phyloP scores from a whole-genome alignment of 108 stramenopile species.

The Nitzschia sp. region DNA sequence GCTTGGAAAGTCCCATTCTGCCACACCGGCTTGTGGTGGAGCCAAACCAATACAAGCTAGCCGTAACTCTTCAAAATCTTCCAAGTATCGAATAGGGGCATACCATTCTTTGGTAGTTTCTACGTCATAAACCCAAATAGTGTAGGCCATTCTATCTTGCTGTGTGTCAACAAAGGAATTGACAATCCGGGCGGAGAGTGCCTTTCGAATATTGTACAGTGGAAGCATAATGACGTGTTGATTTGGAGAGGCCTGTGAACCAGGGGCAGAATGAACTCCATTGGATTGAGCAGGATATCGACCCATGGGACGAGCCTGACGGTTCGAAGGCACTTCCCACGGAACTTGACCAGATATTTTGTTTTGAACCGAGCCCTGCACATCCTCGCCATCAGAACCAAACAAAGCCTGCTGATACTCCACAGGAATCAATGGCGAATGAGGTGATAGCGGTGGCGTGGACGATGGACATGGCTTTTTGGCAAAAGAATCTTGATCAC shows the following conservation, averaged over 20 bases:
- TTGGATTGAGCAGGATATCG: background rate
- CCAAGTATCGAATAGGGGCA: slow-evolving; percentile 76
- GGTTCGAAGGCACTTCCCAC: background rate
- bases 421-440: slow-evolving; percentile 28
- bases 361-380: background rate
- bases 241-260: background rate
- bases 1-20: slow-evolving; percentile 64
- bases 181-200: slow-evolving; percentile 72
- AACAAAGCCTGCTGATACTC: slow-evolving; percentile 19
- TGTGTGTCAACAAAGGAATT: slow-evolving; percentile 63
- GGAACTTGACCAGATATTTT: background rate
- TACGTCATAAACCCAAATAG: slow-evolving; percentile 81
- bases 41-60: slow-evolving; percentile 40
- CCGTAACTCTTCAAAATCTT: slow-evolving; percentile 77
- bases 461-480: slow-evolving; percentile 32
- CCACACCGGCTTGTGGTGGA: slow-evolving; percentile 7
- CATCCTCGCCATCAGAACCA: background rate
- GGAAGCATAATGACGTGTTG: slow-evolving; percentile 45
- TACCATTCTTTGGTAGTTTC: slow-evolving; percentile 82
- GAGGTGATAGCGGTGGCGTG: slow-evolving; percentile 40
- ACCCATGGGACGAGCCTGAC: background rate
- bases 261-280: background rate
- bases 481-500: slow-evolving; percentile 34
- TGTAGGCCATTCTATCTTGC: slow-evolving; percentile 55
- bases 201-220: slow-evolving; percentile 71